phyloP scores from a whole-genome alignment of 2,329 filamentous ascomycete genomes.

The Pseudocercospora pini-densiflorae region DNA sequence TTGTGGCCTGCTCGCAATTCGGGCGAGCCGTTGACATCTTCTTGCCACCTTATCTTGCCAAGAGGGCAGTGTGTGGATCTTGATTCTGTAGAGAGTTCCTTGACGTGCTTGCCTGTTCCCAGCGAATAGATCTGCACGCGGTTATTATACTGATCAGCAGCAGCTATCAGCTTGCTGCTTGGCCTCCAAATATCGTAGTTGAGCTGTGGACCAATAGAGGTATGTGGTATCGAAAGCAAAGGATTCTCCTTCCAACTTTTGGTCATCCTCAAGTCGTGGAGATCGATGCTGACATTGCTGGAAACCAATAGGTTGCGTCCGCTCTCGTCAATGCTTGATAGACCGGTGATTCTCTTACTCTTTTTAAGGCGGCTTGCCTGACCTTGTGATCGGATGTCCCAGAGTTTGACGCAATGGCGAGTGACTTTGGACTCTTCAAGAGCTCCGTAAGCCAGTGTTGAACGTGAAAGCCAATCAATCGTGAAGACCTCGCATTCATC shows the following conservation, averaged over 20 bases:
- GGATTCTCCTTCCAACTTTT: conserved; percentile 8
- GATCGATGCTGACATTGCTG: conserved; percentile 25
- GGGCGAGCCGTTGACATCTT: not conserved
- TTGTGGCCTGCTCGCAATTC: not conserved
- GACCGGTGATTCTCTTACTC: conserved; percentile 14
- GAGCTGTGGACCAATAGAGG: conserved; percentile 8
- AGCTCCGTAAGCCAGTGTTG: conserved; percentile 19
- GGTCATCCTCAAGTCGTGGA: conserved; percentile 27
- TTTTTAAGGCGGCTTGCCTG: conserved; percentile 12
- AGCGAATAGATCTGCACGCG: conserved; percentile 32
- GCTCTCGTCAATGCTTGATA: conserved; percentile 11
- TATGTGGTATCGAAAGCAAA: conserved; percentile 19
- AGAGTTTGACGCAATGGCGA: conserved; percentile 21
- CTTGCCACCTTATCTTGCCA: not conserved
- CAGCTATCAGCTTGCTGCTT: conserved; percentile 26
- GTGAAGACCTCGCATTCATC: conserved; percentile 17
- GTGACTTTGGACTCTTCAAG: not conserved
- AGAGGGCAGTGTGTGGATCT: not conserved
- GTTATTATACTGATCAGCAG: conserved; percentile 27
- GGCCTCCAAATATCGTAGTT: conserved; percentile 10
- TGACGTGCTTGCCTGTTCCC: conserved; percentile 24
- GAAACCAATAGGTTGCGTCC: conserved; percentile 23
- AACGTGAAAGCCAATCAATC: conserved; percentile 18
- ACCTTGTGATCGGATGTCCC: conserved; percentile 21
- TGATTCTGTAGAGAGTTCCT: conserved; percentile 13